These are phyloP conservation scores for Phytophthora brassicae DNA, from an alignment of 352 stramenopile genomes.

Conservation along the genomic window DNA sequence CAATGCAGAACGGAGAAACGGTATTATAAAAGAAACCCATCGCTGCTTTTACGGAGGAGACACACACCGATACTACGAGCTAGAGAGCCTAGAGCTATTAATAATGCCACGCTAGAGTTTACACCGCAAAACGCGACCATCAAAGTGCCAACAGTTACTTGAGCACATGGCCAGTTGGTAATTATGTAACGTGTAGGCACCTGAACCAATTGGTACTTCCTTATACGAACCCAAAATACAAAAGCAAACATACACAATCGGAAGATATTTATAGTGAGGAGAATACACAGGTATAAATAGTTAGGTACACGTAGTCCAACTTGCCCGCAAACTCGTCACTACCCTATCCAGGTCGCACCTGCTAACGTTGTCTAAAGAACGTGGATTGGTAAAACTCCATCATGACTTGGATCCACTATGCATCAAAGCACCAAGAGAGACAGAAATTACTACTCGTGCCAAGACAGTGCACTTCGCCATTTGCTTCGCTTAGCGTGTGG, in stretches of 20 bases:
- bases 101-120: background rate
- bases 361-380: no score
- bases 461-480: conserved; percentile 21
- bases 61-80: background rate
- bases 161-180: background rate
- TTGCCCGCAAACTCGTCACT: background rate
- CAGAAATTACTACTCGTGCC: conserved; percentile 24
- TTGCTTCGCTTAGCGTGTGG: conserved; percentile 4
- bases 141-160: background rate
- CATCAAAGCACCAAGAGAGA: conserved; percentile 21
- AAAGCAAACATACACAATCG: no score
- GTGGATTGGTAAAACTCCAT: conserved; percentile 18
- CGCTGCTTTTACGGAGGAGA: background rate
- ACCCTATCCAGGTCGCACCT: no score
- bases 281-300: no score
- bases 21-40: background rate
- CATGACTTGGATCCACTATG: conserved; percentile 22
- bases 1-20: conserved; percentile 6
- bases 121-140: no score
- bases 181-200: no score
- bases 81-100: no score
- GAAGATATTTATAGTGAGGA: no score
- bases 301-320: background rate
- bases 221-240: no score
- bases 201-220: no score